Conservation (phyloP, 176 grass and related monocot genomes). For the Oropetium thomaeum region DNA sequence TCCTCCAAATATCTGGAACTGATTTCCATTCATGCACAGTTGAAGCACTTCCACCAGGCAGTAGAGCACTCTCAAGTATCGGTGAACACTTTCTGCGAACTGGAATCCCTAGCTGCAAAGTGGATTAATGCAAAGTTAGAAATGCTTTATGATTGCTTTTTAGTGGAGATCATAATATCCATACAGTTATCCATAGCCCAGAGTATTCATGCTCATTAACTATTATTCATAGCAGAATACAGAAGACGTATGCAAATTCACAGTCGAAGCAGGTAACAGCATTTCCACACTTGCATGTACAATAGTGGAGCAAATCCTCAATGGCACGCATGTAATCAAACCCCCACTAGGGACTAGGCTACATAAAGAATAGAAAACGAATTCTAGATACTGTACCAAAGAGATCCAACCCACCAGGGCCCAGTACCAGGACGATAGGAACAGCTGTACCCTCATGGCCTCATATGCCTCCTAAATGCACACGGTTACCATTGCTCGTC, state of each 20-base stretch:
- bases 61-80: constrained; percentile 48
- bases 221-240: not conserved
- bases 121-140: not conserved
- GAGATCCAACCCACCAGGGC: not conserved
- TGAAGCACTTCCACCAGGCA: constrained; percentile 34
- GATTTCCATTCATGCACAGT: constrained; percentile 60
- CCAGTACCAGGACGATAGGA: not conserved
- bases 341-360: no score
- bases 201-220: not conserved
- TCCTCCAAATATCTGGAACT: constrained; percentile 95
- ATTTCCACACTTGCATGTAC: not conserved
- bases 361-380: not conserved
- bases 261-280: not conserved
- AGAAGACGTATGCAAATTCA: not conserved
- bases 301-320: not conserved
- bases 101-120: constrained; percentile 21
- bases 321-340: not conserved
- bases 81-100: constrained; percentile 41
- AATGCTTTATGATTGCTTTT: not conserved
- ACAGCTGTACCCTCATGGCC: not conserved
- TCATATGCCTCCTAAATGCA: not conserved
- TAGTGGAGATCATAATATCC: not conserved
- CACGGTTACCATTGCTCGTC: not conserved
- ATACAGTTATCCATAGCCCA: not conserved
- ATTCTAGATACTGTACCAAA: not conserved